Evolutionary conservation across 2,329 filamentous ascomycete species (phyloP), one percentile per base, ranked within the genome.

Genomic region (Aspergillus flavus): DNA sequence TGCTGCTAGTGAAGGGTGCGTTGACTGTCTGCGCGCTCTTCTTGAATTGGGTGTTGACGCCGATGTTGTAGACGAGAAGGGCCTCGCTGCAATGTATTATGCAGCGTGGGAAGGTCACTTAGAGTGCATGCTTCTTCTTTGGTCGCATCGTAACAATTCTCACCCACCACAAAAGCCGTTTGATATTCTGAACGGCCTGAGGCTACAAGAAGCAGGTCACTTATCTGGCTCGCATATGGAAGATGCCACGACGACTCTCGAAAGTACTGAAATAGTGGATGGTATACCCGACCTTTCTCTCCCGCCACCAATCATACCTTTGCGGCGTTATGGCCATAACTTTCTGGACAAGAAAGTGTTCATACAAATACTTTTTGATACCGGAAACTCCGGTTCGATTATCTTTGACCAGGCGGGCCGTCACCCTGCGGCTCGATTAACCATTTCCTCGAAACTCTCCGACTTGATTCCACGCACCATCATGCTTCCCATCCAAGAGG

Each of bases 321-420:
- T 98, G 55, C 88, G 95, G 69, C 87, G 95, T 71, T 99, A 99
- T 72, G 95, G 95, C 19, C 95, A 99, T 81, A 99, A 98, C 78
- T 99, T 99, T 83, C 84, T 99, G 41, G 95, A 99, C 74, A 97
- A 93, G 34, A 99, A 98, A 81, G 96, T 94, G 0, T 96, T 97
- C 67, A 89, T 99, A 14, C 92, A 97, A 72, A 91, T 99, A 67
- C 92, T 86, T 70, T 98, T 99, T 72, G 92, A 94, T 58, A 89
- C 90, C 64, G 87, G 81, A 32, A 75, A 70, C 23, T 67, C 67
- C 12, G 85, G 95, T 57, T 91, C 95, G 0, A 89, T 99, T 58
- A 81, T 91, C n/a, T 99, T 99, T 80, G 97, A 98, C 81, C 94
- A 97, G 74, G 92, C 96, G 71, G 93, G 92, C 74, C 97, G 97